A percentile compares a stretch with the other conserved stretches of the same genome.
Evolutionary conservation across 768 basidiomycete genomes (phyloP).

Genomic region (Lyophyllum atratum): DNA sequence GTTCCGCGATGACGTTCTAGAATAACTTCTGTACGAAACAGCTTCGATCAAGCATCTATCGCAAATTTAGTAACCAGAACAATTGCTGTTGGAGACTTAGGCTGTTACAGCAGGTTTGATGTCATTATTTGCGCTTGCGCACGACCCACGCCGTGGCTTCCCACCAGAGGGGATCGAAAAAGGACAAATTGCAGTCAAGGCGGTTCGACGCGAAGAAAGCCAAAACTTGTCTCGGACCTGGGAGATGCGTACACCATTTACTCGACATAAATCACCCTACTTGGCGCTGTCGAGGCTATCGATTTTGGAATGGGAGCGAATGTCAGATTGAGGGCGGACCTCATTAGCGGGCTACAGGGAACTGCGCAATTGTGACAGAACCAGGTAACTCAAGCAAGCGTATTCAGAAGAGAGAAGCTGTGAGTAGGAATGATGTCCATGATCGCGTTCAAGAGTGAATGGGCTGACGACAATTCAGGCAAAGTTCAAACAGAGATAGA

Average conservation of each 20-base stretch:
- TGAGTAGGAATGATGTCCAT: not conserved
- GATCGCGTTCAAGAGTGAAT: too few relatives aligned
- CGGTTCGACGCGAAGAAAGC: not conserved
- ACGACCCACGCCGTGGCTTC: too few relatives aligned
- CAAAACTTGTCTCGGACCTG: not conserved
- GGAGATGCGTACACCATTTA: not conserved
- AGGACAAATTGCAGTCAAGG: not conserved
- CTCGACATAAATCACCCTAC: not conserved
- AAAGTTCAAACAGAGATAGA: too few relatives aligned
- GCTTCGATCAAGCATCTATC: not conserved
- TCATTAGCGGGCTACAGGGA: not conserved
- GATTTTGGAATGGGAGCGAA: not conserved
- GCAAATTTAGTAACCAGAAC: not conserved
- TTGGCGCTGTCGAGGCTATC: not conserved
- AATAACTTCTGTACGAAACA: not conserved
- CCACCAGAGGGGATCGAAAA: not conserved
- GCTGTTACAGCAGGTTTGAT: not conserved
- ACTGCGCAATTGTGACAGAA: not conserved
- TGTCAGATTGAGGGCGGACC: not conserved
- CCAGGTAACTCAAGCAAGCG: not conserved
- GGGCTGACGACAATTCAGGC: too few relatives aligned
- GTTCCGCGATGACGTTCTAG: slow-evolving; percentile 1
- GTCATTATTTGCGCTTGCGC: not conserved
- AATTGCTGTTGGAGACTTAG: not conserved
- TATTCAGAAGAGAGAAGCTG: not conserved